Evolutionary conservation across 176 grass and related monocot species (phyloP).

Genomic region (Ensete ventricosum): DNA sequence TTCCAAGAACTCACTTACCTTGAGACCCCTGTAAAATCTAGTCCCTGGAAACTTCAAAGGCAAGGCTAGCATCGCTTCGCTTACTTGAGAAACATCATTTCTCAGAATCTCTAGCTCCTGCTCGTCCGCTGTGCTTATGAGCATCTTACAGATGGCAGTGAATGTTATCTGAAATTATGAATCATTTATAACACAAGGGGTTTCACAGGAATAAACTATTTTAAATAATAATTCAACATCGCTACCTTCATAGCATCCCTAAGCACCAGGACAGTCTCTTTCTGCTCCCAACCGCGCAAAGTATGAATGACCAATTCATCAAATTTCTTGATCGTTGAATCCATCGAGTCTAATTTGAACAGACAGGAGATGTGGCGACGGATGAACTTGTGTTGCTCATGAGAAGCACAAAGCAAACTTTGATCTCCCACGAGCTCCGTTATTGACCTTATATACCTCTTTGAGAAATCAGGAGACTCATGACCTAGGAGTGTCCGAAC

Average conservation of each 20-base stretch:
- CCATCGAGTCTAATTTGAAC: constrained; percentile 36
- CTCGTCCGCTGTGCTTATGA: constrained; percentile 35
- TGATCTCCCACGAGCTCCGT: constrained; percentile 58
- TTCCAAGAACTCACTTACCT: constrained; percentile 21
- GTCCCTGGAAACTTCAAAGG: constrained; percentile 56
- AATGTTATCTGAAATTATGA: constrained; percentile 36
- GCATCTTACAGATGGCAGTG: constrained; percentile 73
- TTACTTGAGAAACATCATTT: constrained; percentile 54
- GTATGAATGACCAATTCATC: constrained; percentile 29
- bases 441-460: constrained; percentile 77
- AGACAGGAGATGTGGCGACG: constrained; percentile 45
- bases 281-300: constrained; percentile 1
- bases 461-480: constrained; percentile 52
- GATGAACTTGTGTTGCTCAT: constrained; percentile 35
- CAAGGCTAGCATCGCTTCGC: constrained; percentile 67
- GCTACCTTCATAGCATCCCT: constrained; percentile 42
- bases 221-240: background rate
- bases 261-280: constrained; percentile 32
- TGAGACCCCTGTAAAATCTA: constrained; percentile 53
- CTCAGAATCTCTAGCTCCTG: constrained; percentile 28
- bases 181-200: background rate
- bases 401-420: constrained; percentile 69
- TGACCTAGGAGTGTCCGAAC: constrained; percentile 29
- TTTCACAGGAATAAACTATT: background rate
- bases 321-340: constrained; percentile 30